Base-by-base conservation (phyloP, 1,284 basidiomycete species). In the Hortiboletus rubellus region DNA sequence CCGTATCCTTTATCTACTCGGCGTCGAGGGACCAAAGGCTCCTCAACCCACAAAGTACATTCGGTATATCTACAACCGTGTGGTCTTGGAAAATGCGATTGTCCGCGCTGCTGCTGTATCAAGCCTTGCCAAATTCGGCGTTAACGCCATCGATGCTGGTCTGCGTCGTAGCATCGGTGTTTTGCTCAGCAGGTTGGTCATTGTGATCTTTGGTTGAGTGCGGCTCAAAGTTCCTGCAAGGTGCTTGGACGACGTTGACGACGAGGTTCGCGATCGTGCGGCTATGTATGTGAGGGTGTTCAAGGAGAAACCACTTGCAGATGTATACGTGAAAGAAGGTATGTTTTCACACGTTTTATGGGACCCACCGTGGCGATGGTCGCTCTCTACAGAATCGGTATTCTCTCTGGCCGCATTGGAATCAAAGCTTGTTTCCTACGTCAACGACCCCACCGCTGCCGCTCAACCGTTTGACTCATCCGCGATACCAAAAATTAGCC, bases 21-120 rank as follows among this genome's bases (percentile, higher is more conserved):
- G 97, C 48, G 83, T 95, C 54, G 97, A 99, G 74, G 97, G 97
- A 11, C 97, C 97, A 48, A 94, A 94, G 74, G 91, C 95, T 50
- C 87, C 90, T 22, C 92, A 98, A 73, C 97, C 97, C 11, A 91
- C 95, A 53, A 99, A 98, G 77, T 99, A 96, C 75, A 99, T 99
- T 70, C 91, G 97, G 47, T 99, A 96, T 80, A 99, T 99, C 70
- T 99, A 99, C 78, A 99, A 99, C 77, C 94, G 97, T 38, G 97
- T 99, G 40, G 95, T 99, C 22, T 80, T 99, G 65, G 97, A 99
- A 76, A 99, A 99, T 68, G 95, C 97, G 14, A 96, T 97, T 50
- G 97, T 99, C 40, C 83, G 97, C 58, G 97, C 97, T 9, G 97
- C 97, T 5, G 97, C 97, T 22, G 96, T 99, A 7, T 83, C 92